Evolutionary conservation across 1,139 yeast genomes (phyloP).

Genomic region (Candida anutae): DNA sequence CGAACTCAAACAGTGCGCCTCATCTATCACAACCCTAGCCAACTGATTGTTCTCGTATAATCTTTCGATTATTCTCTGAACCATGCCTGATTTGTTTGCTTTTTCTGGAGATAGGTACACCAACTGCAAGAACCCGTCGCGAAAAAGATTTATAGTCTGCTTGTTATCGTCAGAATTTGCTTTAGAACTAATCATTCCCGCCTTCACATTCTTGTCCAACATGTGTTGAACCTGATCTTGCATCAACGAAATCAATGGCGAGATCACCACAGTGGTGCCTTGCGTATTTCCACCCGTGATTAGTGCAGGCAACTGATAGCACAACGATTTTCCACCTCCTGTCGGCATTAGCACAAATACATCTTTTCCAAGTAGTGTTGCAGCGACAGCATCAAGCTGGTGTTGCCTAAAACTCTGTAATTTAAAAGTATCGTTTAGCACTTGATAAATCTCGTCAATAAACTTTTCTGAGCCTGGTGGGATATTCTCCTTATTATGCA

Average conservation of each 20-base stretch:
- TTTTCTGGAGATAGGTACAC: conserved; percentile 94
- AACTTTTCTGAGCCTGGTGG: conserved; percentile 30
- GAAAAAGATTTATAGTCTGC: conserved; percentile 54
- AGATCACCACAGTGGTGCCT: conserved; percentile 87
- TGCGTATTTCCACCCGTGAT: conserved; percentile 63
- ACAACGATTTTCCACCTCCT: conserved; percentile 96
- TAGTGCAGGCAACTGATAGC: conserved; percentile 92
- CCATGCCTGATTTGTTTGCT: conserved; percentile 70
- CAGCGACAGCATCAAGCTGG: conserved; percentile 80
- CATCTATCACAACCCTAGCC: conserved; percentile 91
- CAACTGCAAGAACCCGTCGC: conserved; percentile 61
- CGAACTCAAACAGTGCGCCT: conserved; percentile 96
- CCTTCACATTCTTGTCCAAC: conserved; percentile 55
- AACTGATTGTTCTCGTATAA: conserved; percentile 49
- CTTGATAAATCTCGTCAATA: conserved; percentile 50
- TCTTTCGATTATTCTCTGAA: conserved; percentile 55
- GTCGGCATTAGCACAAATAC: conserved; percentile 98
- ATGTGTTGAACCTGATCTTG: conserved; percentile 93
- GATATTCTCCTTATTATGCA: conserved; percentile 8
- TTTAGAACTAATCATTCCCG: conserved; percentile 85
- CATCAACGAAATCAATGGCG: conserved; percentile 94
- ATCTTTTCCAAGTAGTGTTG: conserved; percentile 75
- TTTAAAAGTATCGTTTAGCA: conserved; percentile 53
- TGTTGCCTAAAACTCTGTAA: conserved; percentile 67
- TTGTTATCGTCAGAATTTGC: conserved; percentile 58